Percentiles rank a stretch among this genome's conserved stretches.
phyloP scores from a whole-genome alignment of 768 basidiomycete genomes.

The Ephemerocybe angulata region DNA sequence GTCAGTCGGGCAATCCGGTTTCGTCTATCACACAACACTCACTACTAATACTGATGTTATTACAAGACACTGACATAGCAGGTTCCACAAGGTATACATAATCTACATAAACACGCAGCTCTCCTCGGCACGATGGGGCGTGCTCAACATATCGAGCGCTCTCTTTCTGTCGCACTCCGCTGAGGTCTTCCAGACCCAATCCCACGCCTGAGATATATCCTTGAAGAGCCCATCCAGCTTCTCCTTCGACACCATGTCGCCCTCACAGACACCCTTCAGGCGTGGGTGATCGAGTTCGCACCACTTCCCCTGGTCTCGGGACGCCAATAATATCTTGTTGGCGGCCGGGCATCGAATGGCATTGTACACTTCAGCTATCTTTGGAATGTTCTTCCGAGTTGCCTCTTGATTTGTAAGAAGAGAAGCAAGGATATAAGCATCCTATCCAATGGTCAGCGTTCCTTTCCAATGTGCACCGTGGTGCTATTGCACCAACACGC shows the following conservation, averaged over 20 bases:
- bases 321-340: slow-evolving; percentile 17
- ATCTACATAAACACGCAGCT: slow-evolving; percentile 5
- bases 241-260: slow-evolving; percentile 20
- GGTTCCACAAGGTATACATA: no score
- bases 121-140: background rate
- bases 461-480: background rate
- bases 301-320: slow-evolving; percentile 12
- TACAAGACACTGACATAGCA: no score
- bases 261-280: slow-evolving; percentile 25
- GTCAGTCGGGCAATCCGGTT: no score
- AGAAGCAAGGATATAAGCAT: slow-evolving; percentile 34
- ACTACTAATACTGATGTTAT: no score
- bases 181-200: slow-evolving; percentile 27
- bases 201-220: slow-evolving; percentile 18
- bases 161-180: slow-evolving; percentile 21
- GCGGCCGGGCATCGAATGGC: slow-evolving; percentile 23
- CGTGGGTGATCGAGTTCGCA: slow-evolving; percentile 17
- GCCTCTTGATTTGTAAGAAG: slow-evolving; percentile 19
- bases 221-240: slow-evolving; percentile 17
- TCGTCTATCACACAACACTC: no score
- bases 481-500: background rate
- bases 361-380: slow-evolving; percentile 27
- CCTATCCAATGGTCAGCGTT: slow-evolving; percentile 20
- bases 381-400: slow-evolving; percentile 16
- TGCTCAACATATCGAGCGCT: slow-evolving; percentile 19